phyloP scores from a whole-genome alignment of 148 eudicot genomes.

The Rhododendron kiyosumense region DNA sequence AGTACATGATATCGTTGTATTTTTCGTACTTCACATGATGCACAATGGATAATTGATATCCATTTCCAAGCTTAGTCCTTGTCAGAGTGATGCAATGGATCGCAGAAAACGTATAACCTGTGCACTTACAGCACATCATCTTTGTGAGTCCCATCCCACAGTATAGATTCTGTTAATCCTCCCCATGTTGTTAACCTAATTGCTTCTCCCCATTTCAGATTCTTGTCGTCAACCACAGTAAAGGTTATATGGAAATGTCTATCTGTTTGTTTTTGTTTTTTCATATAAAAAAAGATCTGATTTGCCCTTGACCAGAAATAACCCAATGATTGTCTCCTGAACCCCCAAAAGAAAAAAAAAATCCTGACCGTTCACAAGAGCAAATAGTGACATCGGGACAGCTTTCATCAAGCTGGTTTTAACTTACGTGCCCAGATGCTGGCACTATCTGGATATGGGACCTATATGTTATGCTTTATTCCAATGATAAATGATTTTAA shows the following conservation, averaged over 20 bases:
- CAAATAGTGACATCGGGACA: conserved; percentile 2
- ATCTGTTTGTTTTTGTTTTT: background rate
- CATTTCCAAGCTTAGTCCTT: background rate
- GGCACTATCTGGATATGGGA: conserved; percentile 6
- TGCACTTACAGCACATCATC: background rate
- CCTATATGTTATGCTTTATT: background rate
- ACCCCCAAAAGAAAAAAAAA: background rate
- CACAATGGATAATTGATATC: background rate
- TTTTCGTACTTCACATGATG: background rate
- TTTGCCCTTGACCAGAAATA: conserved; percentile 10
- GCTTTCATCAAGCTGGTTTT: conserved; percentile 14
- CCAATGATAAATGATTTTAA: background rate
- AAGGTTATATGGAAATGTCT: background rate
- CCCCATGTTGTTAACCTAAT: background rate
- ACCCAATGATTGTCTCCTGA: background rate
- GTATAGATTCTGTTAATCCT: background rate
- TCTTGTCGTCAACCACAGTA: background rate
- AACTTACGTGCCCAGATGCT: conserved; percentile 9
- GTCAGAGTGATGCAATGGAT: background rate
- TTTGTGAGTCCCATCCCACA: background rate
- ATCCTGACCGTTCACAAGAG: background rate
- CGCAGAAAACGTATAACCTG: background rate
- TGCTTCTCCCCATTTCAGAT: background rate
- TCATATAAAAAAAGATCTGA: background rate
- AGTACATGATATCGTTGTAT: background rate